Evolutionary conservation across 2,329 filamentous ascomycete species (phyloP).

Genomic region (Pseudonectria foliicola): DNA sequence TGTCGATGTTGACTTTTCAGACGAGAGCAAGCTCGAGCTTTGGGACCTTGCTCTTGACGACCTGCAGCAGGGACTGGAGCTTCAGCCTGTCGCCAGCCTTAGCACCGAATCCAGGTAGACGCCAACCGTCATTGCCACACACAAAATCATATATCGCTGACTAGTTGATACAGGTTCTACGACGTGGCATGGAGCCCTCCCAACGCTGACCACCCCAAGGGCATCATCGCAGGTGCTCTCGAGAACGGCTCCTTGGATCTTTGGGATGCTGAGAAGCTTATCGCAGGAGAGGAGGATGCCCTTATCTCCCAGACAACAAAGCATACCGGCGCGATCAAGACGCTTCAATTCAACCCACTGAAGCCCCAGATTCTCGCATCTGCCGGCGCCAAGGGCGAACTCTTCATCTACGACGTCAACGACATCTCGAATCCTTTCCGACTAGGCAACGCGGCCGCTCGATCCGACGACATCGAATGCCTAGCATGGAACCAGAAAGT

Average conservation of each 20-base stretch:
- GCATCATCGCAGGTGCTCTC: slow-evolving; percentile 89
- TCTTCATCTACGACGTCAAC: slow-evolving; percentile 92
- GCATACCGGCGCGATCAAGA: slow-evolving; percentile 87
- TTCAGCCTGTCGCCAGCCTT: slow-evolving; percentile 78
- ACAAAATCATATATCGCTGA: slow-evolving; percentile 10
- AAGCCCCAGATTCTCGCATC: slow-evolving; percentile 87
- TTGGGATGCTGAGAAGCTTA: slow-evolving; percentile 76
- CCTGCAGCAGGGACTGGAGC: slow-evolving; percentile 67
- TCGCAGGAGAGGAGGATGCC: slow-evolving; percentile 57
- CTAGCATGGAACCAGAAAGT: slow-evolving; percentile 99
- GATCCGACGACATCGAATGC: slow-evolving; percentile 91
- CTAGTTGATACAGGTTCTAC: slow-evolving; percentile 63
- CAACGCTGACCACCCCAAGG: slow-evolving; percentile 68
- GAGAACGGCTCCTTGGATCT: slow-evolving; percentile 91
- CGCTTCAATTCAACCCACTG: slow-evolving; percentile 92
- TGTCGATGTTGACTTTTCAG: slow-evolving; percentile 94
- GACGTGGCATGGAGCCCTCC: slow-evolving; percentile 91
- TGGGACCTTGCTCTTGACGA: slow-evolving; percentile 88
- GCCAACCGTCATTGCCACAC: slow-evolving; percentile 5
- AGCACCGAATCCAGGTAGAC: slow-evolving; percentile 80
- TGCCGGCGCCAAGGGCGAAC: slow-evolving; percentile 88
- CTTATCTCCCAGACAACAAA: slow-evolving; percentile 80
- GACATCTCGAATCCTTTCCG: slow-evolving; percentile 83
- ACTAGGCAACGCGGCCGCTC: slow-evolving; percentile 77
- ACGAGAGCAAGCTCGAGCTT: slow-evolving; percentile 91